These are phyloP conservation scores for Cadophora luteo-olivacea DNA, from an alignment of 2,329 filamentous ascomycete species.

Conservation along the genomic window DNA sequence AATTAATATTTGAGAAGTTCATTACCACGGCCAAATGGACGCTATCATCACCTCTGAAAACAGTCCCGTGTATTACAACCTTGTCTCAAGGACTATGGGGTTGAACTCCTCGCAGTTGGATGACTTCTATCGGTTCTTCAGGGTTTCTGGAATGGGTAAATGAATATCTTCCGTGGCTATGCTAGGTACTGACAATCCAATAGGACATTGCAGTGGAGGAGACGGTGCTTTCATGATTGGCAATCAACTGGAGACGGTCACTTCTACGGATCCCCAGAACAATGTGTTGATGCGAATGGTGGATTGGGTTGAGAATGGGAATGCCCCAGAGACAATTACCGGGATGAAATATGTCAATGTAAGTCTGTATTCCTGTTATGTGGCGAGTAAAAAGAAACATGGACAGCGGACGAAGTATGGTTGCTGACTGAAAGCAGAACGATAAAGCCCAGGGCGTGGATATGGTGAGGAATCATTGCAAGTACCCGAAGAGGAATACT, in stretches of 20 bases:
- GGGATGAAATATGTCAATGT: constrained; percentile 37
- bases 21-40: constrained; percentile 37
- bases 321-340: constrained; percentile 47
- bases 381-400: too few species aligned
- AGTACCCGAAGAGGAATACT: constrained; percentile 35
- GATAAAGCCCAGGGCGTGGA: constrained; percentile 29
- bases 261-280: constrained; percentile 46
- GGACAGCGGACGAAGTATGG: too few species aligned
- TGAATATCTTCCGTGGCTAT: constrained; percentile 45
- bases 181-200: constrained; percentile 47
- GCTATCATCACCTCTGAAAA: constrained; percentile 51
- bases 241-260: constrained; percentile 34
- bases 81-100: constrained; percentile 47
- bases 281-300: constrained; percentile 57
- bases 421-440: constrained; percentile 19
- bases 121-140: constrained; percentile 57
- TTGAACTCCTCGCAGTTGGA: constrained; percentile 46
- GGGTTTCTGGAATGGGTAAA: constrained; percentile 53
- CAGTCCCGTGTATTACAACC: constrained; percentile 53
- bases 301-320: constrained; percentile 52
- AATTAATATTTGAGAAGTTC: constrained; percentile 15
- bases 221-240: constrained; percentile 50
- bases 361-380: background rate
- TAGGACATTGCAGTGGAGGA: constrained; percentile 57
- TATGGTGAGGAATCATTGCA: constrained; percentile 37